Conservation (phyloP, 345 rosid species). For the Eucalyptus paniculata region DNA sequence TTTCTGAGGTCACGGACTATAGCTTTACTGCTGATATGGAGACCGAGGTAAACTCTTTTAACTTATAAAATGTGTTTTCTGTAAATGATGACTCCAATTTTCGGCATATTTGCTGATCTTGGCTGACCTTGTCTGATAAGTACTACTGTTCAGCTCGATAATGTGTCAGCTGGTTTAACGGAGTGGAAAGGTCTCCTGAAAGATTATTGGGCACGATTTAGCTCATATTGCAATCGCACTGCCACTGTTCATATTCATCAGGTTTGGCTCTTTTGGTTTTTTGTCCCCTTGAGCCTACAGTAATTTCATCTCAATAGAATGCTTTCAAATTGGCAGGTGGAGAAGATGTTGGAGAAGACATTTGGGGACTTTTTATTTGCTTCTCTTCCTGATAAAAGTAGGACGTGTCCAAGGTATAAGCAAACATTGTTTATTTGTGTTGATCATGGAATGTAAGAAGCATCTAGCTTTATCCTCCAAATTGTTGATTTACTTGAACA, state of each 20-base stretch:
- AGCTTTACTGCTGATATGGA: slow-evolving; percentile 99
- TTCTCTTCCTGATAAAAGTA: slow-evolving; percentile 58
- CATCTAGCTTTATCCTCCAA: not conserved
- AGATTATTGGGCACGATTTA: slow-evolving; percentile 93
- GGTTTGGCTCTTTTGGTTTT: slow-evolving; percentile 19
- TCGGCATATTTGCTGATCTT: not conserved
- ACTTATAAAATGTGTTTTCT: not conserved
- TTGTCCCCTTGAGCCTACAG: not conserved
- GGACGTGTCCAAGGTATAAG: slow-evolving; percentile 74
- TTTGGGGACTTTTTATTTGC: slow-evolving; percentile 71
- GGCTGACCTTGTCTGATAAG: not conserved
- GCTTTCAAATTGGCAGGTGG: slow-evolving; percentile 42
- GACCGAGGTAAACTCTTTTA: slow-evolving; percentile 52
- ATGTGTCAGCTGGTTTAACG: slow-evolving; percentile 89
- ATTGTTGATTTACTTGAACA: not conserved
- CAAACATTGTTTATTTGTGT: not conserved
- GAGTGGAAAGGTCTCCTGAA: slow-evolving; percentile 96
- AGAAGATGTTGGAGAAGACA: slow-evolving; percentile 86
- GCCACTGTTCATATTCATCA: slow-evolving; percentile 63
- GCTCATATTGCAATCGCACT: slow-evolving; percentile 58
- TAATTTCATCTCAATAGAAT: not conserved
- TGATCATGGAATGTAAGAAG: not conserved
- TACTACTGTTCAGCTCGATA: slow-evolving; percentile 64
- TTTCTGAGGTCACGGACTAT: slow-evolving; percentile 88
- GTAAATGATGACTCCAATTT: not conserved